phyloP scores from a whole-genome alignment of 352 stramenopile species.

The Pseudoperonospora humuli region DNA sequence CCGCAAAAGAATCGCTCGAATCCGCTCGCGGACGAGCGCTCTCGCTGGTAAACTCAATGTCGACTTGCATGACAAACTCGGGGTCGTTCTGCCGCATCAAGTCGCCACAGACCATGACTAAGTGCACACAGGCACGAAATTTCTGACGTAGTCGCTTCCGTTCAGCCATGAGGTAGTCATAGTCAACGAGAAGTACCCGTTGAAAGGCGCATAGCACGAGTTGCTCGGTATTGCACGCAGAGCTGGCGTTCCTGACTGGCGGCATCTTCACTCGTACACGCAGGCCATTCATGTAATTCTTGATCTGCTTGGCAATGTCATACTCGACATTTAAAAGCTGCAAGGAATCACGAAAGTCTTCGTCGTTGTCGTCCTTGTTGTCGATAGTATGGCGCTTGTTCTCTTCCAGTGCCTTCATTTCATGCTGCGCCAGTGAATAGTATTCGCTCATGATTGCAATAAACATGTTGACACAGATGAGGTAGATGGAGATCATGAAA shows the following conservation, averaged over 20 bases:
- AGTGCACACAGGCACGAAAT: conserved; percentile 50
- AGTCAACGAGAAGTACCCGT: conserved; percentile 64
- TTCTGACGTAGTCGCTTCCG: conserved; percentile 50
- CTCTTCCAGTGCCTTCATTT: conserved; percentile 58
- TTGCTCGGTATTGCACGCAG: conserved; percentile 38
- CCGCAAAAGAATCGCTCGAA: conserved; percentile 35
- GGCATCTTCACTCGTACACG: conserved; percentile 53
- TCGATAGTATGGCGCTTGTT: conserved; percentile 32
- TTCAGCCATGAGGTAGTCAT: conserved; percentile 64
- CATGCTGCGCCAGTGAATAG: conserved; percentile 60
- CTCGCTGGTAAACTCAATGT: conserved; percentile 15
- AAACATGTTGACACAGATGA: conserved; percentile 83
- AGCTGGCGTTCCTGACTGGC: conserved; percentile 26
- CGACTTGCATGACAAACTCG: conserved; percentile 39
- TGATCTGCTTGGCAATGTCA: conserved; percentile 63
- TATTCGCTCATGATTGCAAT: conserved; percentile 84
- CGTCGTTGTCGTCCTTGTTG: conserved; percentile 15
- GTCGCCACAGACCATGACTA: conserved; percentile 37
- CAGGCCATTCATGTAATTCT: conserved; percentile 48
- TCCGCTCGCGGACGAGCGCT: conserved; percentile 26
- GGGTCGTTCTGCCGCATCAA: conserved; percentile 45
- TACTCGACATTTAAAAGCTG: conserved; percentile 67
- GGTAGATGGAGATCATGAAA: conserved; percentile 76
- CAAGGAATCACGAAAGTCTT: conserved; percentile 47
- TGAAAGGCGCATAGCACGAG: conserved; percentile 52